Evolutionary conservation across 2,329 filamentous ascomycete species (phyloP).

Genomic region (Penicillium sp.): DNA sequence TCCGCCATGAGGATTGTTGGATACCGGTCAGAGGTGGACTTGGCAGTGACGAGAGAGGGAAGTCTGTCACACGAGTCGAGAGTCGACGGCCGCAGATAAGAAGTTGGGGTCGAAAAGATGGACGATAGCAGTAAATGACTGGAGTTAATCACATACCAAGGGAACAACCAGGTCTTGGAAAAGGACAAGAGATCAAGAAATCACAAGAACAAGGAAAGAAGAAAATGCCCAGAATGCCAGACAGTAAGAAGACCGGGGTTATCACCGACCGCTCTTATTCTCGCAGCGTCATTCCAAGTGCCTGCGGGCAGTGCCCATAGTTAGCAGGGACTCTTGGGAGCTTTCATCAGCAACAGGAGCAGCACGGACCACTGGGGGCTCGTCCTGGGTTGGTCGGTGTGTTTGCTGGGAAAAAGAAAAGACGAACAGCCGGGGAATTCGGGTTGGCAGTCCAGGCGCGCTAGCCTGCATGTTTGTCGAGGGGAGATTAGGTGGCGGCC

Average conservation of each 20-base stretch:
- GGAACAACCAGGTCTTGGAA: not conserved
- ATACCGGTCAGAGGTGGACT: not conserved
- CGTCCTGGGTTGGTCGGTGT: not conserved
- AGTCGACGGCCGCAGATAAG: conserved; percentile 4
- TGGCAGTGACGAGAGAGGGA: not conserved
- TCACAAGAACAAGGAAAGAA: not conserved
- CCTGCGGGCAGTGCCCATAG: not conserved
- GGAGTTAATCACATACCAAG: not conserved
- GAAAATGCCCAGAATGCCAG: conserved; percentile 9
- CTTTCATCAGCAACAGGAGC: not conserved
- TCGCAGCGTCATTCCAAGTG: not conserved
- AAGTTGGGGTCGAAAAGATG: not conserved
- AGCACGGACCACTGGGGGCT: not conserved
- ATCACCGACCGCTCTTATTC: conserved; percentile 3
- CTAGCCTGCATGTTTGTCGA: not conserved
- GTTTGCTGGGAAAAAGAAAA: conserved; percentile 1
- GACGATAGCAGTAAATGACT: not conserved
- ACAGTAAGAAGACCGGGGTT: not conserved
- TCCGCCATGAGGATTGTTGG: conserved; percentile 25
- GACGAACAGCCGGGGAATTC: not conserved
- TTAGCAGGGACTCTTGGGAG: not conserved
- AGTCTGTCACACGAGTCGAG: not conserved
- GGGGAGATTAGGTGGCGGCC: not conserved
- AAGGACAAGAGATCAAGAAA: not conserved
- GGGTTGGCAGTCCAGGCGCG: not conserved